Evolutionary conservation across 148 eudicot genomes (phyloP).

Genomic region (Vaccinium macrocarpon): DNA sequence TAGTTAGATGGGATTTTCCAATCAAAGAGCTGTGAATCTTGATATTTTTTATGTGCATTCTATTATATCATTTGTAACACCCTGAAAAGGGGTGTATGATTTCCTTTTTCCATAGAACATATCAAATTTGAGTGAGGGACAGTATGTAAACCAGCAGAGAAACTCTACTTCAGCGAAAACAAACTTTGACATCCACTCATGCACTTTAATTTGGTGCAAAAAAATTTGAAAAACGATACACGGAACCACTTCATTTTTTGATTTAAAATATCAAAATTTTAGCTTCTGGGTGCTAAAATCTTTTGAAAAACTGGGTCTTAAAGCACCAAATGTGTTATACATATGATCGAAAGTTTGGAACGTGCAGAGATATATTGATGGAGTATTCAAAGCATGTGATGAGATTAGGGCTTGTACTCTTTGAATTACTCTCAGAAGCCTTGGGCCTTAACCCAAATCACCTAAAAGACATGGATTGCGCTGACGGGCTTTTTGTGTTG

Average conservation of each 20-base stretch:
- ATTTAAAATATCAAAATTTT: no score
- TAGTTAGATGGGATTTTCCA: no score
- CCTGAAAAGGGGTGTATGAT: neutral
- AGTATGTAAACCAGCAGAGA: neutral
- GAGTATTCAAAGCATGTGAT: conserved; percentile 31
- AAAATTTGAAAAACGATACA: no score
- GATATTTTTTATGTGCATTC: neutral
- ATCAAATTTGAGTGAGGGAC: neutral
- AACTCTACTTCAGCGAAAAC: neutral
- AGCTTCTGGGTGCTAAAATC: no score
- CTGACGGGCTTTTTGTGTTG: conserved; percentile 7
- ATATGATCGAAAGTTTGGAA: neutral
- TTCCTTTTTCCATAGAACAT: neutral
- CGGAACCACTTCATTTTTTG: no score
- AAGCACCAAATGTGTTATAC: neutral
- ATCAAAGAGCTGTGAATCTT: neutral
- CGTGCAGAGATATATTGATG: conserved; percentile 23
- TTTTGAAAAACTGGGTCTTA: no score
- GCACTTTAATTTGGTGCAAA: no score
- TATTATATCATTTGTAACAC: no score
- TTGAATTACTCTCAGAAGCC: conserved; percentile 21
- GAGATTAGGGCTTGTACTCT: conserved; percentile 19
- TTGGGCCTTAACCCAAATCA: conserved; percentile 30
- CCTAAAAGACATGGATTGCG: conserved; percentile 37
- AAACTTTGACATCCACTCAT: neutral